Base-by-base conservation (phyloP, 805 yeast genomes). In the Metschnikowia cubensis region DNA sequence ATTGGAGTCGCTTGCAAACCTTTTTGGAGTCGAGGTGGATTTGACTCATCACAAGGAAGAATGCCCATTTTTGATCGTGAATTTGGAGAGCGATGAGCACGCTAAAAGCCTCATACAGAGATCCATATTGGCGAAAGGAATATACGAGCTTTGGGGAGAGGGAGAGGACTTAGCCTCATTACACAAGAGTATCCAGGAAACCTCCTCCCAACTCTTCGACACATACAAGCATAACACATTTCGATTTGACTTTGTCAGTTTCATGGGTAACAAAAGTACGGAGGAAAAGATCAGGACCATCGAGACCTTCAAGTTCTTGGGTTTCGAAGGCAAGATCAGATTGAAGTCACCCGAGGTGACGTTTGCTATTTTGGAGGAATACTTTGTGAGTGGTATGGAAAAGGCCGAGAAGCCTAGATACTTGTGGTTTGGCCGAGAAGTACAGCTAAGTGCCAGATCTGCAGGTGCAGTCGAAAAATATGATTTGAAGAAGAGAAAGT, bases 71-170 rank as follows among this genome's bases (percentile, higher is more conserved):
- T 61, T 91, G 52, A 69, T 81, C 2, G 85, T 91, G 1, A 76
- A 82, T 17, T 69, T 94, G 35, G 80, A 79, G 31, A 74, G 77
- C 58, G 96, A 87, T 57, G 76, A 78, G 11, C 79, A 80, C 37
- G 99, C 98, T 0, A 59, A 60, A 6, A 71, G 76, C 44, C 75
- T 89, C 64, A 73, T 90, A 17, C 69, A 73, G 39, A 70, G 97
- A 53, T 80, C 95, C 2, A 76, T 92, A 14, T 68, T 92, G 36
- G 75, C 85, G 3, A 79, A 83, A 50, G 88, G 88, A 0, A 82
- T 92, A 32, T 94, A 89, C 63, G 96, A 91, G 59, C 67, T 87
- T 3, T 90, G 94, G 89, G 96, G 96, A 0, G 67, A 74, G 45
- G 97, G 94, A 0, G 51, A 54, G 0, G 70, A 74, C 3, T 63